Percentiles rank a stretch among this genome's conserved stretches.
phyloP scores from a whole-genome alignment of 2,329 filamentous ascomycete genomes.

The Knufia fluminis region DNA sequence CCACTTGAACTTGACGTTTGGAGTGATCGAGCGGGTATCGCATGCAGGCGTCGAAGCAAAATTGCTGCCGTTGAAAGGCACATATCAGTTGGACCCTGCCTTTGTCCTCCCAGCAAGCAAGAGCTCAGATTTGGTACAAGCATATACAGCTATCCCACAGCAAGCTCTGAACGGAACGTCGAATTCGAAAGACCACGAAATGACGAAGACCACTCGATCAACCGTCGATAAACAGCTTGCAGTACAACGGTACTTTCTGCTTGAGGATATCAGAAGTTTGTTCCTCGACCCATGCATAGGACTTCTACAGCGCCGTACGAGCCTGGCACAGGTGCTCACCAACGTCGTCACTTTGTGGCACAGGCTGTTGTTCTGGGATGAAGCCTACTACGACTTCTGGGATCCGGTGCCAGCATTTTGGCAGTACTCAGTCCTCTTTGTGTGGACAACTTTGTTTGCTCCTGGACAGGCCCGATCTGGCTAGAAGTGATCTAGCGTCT shows the following conservation, averaged over 20 bases:
- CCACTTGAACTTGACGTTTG: slow-evolving; percentile 64
- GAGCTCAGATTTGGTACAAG: slow-evolving; percentile 29
- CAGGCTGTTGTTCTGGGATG: slow-evolving; percentile 40
- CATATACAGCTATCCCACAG: slow-evolving; percentile 45
- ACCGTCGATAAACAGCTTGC: slow-evolving; percentile 4
- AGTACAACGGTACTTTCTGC: not conserved
- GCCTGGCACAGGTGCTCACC: slow-evolving; percentile 13
- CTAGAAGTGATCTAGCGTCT: not conserved
- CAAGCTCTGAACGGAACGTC: slow-evolving; percentile 6
- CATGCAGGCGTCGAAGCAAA: slow-evolving; percentile 24
- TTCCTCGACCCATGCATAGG: slow-evolving; percentile 41
- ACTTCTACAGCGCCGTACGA: slow-evolving; percentile 24
- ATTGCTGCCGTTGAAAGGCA: slow-evolving; percentile 61
- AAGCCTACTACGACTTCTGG: slow-evolving; percentile 40
- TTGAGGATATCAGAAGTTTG: slow-evolving; percentile 25
- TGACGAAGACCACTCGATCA: not conserved
- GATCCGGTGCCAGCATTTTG: slow-evolving; percentile 44
- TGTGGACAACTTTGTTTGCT: not conserved
- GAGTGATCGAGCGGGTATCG: slow-evolving; percentile 45
- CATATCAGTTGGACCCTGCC: slow-evolving; percentile 58
- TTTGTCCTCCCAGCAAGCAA: slow-evolving; percentile 47
- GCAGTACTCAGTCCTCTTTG: slow-evolving; percentile 28
- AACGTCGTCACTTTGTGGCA: slow-evolving; percentile 28
- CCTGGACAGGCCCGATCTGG: not conserved
- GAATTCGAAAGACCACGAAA: slow-evolving; percentile 13